Evolutionary conservation across 1,284 basidiomycete genomes (phyloP), one percentile per base, ranked within the genome.

Genomic region (Moniliophthora roreri): DNA sequence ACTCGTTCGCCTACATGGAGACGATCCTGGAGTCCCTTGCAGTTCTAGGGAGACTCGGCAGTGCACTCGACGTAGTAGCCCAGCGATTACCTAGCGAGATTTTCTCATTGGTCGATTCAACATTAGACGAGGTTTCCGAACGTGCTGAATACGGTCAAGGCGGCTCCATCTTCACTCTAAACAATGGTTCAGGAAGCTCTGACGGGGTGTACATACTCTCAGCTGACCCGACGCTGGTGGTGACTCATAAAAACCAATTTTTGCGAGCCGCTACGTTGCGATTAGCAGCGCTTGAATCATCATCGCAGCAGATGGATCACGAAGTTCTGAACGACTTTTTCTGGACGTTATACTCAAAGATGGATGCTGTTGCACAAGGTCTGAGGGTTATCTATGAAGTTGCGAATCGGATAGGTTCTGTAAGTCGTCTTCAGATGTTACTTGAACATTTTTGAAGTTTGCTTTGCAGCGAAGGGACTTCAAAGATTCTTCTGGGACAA

Each of bases 301-400:
- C 84, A 26, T 81, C 82, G 6, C 91, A 89, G 61, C 80, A 85
- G 47, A 72, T 81, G 35, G 88, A 97, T 67, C 87, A 93, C 57
- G 91, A 95, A 62, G 85, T 90, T n/a, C 69, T 98, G 50, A 81
- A 80, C 56, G 97, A 99, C 70, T 78, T 99, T 35, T 98, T 99
- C 70, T 99, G 96, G 95, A 98, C 97, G 3, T 69, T 98, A 15
- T 99, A 94, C 67, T 97, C 95, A 4, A 99, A 99, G 70, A 70
- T 99, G 50, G 89, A 95, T 63, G 97, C 97, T 18, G 91, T 98
- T n/a, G 80, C 92, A 34, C 95, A 99, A 69, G 93, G 95, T 8
- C 78, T 98, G 60, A 78, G 95, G 45, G 90, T 98, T 2, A 82
- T 97, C 1, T 95, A 91, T 64, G 97, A 99, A 68, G 91, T 99